Evolutionary conservation across 805 yeast species (phyloP).

Genomic region (Spathaspora girioi): DNA sequence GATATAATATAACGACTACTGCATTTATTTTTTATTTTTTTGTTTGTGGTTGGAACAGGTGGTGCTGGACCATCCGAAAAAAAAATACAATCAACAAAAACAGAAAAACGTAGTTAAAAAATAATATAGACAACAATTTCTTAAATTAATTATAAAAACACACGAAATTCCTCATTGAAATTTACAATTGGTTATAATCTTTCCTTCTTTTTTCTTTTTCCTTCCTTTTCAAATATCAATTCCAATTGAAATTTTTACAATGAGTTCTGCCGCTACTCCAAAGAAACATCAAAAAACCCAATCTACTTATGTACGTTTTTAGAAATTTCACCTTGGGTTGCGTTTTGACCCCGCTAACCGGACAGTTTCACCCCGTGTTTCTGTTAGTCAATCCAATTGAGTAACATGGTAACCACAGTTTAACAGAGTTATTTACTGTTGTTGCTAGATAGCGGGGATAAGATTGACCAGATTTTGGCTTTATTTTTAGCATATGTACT

Average conservation of each 20-base stretch:
- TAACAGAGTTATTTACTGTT: neutral
- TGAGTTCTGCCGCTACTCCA: conserved; percentile 2
- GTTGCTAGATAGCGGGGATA: neutral
- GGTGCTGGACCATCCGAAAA: neutral
- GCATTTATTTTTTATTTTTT: neutral
- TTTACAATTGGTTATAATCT: neutral
- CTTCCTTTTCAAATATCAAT: neutral
- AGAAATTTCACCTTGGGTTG: neutral
- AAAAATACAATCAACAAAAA: neutral
- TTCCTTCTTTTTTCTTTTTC: neutral
- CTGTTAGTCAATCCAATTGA: neutral
- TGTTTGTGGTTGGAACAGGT: neutral
- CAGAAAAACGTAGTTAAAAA: neutral
- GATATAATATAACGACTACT: neutral
- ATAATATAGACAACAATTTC: neutral
- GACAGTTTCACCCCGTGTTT: neutral
- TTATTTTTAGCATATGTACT: neutral
- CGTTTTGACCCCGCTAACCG: neutral
- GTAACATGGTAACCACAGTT: too few relatives aligned
- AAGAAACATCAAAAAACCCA: conserved; percentile 69
- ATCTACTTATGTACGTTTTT: conserved; percentile 57
- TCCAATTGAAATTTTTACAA: neutral
- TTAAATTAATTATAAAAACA: neutral
- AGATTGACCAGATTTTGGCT: neutral
- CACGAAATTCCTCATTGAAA: neutral